Base-by-base conservation (phyloP, 305 asterid genomes). In the Fraxinus xanthoxyloides region DNA sequence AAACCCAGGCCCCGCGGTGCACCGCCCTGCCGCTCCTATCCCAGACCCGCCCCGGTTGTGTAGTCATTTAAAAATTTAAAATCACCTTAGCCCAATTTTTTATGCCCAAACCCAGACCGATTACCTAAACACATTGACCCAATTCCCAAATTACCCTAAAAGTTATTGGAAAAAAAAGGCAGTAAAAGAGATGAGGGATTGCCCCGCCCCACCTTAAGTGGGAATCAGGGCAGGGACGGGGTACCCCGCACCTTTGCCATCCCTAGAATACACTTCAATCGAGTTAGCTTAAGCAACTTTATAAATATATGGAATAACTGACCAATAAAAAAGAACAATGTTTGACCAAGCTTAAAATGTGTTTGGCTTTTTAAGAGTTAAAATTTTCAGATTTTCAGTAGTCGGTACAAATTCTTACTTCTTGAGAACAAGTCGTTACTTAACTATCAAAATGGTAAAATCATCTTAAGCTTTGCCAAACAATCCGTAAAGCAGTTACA, bases 221-320 rank as follows among this genome's bases (percentile, higher is more conserved):
- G 46, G 46, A 38, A 38, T 38, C 46, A 38, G 46, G 46, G 46
- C 46, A 38, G 46, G 46, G 46, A 38, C 46, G 0, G 46, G 46
- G 46, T 10, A 38, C 46, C 46, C 46, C 46, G 13, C 46, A 12
- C 46, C 46, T 38, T 38, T 8, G 2, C 46, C 46, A 38, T 38
- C 8, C 46, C 46, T 38, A 38, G 46, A 38, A 38, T 69, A 36
- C 81, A 63, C 5, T 21, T 28, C 78, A 51, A 76, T 21, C 26
- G n/a, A 30, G 46, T 12, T 40, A 54, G 30, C 40, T 38, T 48
- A 54, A 75, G 72, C 9, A 75, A 84, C 43, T 7, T 74, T 69
- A 69, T 79, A 78, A 67, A 82, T 26, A 81, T 56, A 67, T 35
- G 78, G 78, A 67, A 81, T 36, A 79, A 43, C 79, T 77, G 75